phyloP scores from a whole-genome alignment of 139 green algal species.

The Closterium sp. region DNA sequence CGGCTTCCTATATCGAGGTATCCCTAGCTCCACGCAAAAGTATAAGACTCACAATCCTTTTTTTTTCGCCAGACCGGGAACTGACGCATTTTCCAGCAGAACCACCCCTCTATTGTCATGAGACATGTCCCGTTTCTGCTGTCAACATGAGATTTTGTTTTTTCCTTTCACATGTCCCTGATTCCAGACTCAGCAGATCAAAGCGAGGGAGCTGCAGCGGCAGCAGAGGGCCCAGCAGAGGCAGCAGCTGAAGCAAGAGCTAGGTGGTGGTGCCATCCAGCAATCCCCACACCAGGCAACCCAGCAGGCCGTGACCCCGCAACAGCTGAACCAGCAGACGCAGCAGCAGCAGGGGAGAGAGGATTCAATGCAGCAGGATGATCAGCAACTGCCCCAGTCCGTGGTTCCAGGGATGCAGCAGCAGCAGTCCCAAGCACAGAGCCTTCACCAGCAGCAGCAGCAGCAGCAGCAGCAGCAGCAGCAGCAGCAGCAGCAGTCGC shows the following conservation, averaged over 20 bases:
- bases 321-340: conserved; percentile 16
- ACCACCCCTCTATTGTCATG: no score
- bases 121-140: no score
- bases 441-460: conserved; percentile 3
- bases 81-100: no score
- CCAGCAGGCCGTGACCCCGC: background rate
- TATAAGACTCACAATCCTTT: no score
- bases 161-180: no score
- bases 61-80: no score
- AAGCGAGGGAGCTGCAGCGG: conserved; percentile 30
- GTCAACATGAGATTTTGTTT: no score
- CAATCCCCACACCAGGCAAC: background rate
- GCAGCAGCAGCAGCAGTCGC: background rate
- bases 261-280: background rate
- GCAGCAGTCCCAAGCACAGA: background rate
- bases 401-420: background rate
- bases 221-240: background rate
- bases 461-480: background rate
- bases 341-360: conserved; percentile 8
- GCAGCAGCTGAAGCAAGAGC: conserved; percentile 14
- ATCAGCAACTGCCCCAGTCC: background rate
- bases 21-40: no score
- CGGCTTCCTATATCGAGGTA: conserved; percentile 56
- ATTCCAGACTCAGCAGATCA: conserved; percentile 38
- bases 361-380: background rate